A percentile compares a stretch with the other conserved stretches of the same genome.
phyloP scores from a whole-genome alignment of 805 yeast genomes.

The Ogataea chonburiensis region DNA sequence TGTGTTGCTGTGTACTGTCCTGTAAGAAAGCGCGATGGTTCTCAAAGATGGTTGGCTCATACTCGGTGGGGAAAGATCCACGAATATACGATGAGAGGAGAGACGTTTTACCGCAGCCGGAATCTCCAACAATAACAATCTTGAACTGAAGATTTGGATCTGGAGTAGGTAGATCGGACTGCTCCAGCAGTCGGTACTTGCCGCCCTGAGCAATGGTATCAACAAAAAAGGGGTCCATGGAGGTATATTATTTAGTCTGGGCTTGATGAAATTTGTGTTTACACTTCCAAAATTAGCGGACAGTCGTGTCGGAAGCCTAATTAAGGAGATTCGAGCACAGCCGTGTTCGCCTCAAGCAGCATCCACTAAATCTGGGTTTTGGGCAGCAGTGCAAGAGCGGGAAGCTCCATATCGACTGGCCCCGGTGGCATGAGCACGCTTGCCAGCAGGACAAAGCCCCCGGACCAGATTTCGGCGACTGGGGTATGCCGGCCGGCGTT shows the following conservation, averaged over 20 bases:
- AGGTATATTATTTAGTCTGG: background rate
- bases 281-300: slow-evolving; percentile 19
- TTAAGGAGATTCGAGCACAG: background rate
- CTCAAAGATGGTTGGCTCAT: slow-evolving; percentile 96
- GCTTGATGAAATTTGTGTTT: slow-evolving; percentile 8
- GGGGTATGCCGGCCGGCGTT: too few species aligned
- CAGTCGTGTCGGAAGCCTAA: slow-evolving; percentile 3
- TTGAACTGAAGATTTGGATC: slow-evolving; percentile 31
- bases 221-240: slow-evolving; percentile 17
- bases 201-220: slow-evolving; percentile 24
- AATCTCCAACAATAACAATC: slow-evolving; percentile 94
- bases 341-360: slow-evolving; percentile 4
- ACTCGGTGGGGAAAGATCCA: slow-evolving; percentile 93
- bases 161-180: slow-evolving; percentile 33
- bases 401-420: too few species aligned
- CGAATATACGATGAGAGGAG: slow-evolving; percentile 92
- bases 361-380: too few species aligned
- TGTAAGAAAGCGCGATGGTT: slow-evolving; percentile 89
- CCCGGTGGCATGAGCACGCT: too few species aligned
- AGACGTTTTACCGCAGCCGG: slow-evolving; percentile 98
- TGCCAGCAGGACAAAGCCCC: too few species aligned
- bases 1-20: slow-evolving; percentile 88
- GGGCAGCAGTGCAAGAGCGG: too few species aligned
- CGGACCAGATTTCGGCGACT: too few species aligned
- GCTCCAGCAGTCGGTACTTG: slow-evolving; percentile 24